These are phyloP conservation scores for Sordariomycetes sp. DNA, from an alignment of 2,329 filamentous ascomycete genomes.

Conservation along the genomic window DNA sequence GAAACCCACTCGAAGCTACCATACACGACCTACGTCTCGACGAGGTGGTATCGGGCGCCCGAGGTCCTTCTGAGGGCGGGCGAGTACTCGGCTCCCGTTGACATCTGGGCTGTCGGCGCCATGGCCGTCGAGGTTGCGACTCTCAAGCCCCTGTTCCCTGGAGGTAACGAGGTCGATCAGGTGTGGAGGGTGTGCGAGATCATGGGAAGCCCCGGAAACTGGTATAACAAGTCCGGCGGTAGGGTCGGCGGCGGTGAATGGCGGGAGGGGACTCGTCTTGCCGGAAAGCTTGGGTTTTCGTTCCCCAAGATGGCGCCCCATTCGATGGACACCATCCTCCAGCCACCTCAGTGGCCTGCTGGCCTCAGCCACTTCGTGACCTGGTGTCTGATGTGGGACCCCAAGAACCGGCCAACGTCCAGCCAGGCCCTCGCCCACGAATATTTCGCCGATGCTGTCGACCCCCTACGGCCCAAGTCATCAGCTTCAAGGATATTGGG, in stretches of 20 bases:
- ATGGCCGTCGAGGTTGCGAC: slow-evolving; percentile 99
- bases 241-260: slow-evolving; percentile 93
- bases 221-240: slow-evolving; percentile 85
- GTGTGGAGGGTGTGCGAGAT: slow-evolving; percentile 99
- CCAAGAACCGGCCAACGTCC: slow-evolving; percentile 81
- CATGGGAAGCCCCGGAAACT: slow-evolving; percentile 97
- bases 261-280: slow-evolving; percentile 86
- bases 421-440: slow-evolving; percentile 91
- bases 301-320: slow-evolving; percentile 99
- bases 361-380: slow-evolving; percentile 89
- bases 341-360: slow-evolving; percentile 81
- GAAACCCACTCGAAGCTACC: slow-evolving; percentile 94
- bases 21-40: slow-evolving; percentile 98
- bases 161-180: slow-evolving; percentile 96
- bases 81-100: slow-evolving; percentile 93
- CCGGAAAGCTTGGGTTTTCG: slow-evolving; percentile 93
- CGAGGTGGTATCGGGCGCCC: slow-evolving; percentile 93
- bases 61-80: slow-evolving; percentile 89
- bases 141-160: slow-evolving; percentile 90
- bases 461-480: slow-evolving; percentile 86
- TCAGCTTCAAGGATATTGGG: slow-evolving; percentile 75
- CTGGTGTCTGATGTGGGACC: slow-evolving; percentile 99
- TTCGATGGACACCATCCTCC: slow-evolving; percentile 87
- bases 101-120: slow-evolving; percentile 96
- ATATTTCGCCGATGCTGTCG: slow-evolving; percentile 85